These are phyloP conservation scores for Striga hermonthica DNA, from an alignment of 305 asterid genomes.

Conservation along the genomic window DNA sequence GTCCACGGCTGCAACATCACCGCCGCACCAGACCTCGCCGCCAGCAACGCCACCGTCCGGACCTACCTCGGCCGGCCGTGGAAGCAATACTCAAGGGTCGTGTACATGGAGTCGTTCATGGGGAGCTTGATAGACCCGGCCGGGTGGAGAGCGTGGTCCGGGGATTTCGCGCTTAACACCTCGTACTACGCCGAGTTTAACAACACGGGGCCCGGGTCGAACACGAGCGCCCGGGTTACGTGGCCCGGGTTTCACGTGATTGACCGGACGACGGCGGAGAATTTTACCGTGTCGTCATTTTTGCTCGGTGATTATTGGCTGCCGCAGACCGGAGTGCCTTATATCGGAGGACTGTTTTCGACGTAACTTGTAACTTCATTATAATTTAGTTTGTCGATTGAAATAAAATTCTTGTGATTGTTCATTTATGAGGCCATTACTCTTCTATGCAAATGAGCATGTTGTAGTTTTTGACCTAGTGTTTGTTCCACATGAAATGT, in stretches of 20 bases:
- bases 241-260: slow-evolving; percentile 65
- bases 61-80: slow-evolving; percentile 73
- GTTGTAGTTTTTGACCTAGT: no score
- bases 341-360: not conserved
- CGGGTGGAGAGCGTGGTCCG: slow-evolving; percentile 72
- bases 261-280: slow-evolving; percentile 41
- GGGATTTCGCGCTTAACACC: slow-evolving; percentile 54
- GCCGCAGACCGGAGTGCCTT: slow-evolving; percentile 51
- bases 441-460: no score
- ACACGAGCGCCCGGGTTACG: slow-evolving; percentile 47
- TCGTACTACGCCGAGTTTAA: slow-evolving; percentile 63
- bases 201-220: slow-evolving; percentile 64
- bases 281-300: slow-evolving; percentile 53
- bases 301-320: slow-evolving; percentile 59
- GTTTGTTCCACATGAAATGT: no score
- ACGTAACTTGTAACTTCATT: no score
- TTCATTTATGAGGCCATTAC: no score
- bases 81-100: slow-evolving; percentile 62
- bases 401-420: no score
- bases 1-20: slow-evolving; percentile 52
- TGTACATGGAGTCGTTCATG: slow-evolving; percentile 49
- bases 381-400: no score
- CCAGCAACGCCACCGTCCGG: slow-evolving; percentile 8
- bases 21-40: slow-evolving; percentile 53
- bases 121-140: slow-evolving; percentile 45